phyloP scores from a whole-genome alignment of 2,329 filamentous ascomycete genomes.

The Bipolaris gigantea region DNA sequence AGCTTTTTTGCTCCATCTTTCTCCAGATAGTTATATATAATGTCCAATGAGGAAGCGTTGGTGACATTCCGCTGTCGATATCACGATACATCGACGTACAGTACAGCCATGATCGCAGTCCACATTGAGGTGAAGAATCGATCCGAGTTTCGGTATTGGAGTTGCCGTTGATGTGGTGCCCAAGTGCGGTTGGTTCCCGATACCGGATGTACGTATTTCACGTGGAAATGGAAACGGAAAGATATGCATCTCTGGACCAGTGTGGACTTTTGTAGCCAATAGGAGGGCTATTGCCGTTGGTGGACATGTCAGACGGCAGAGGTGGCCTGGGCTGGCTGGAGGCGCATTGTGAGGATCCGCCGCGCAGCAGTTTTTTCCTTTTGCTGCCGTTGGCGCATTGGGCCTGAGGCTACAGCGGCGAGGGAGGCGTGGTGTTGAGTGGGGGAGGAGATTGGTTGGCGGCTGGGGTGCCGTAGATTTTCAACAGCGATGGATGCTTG shows the following conservation, averaged over 20 bases:
- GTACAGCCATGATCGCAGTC: background rate
- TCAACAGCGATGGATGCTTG: background rate
- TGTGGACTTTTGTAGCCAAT: background rate
- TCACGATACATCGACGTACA: background rate
- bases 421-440: conserved; percentile 1
- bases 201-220: no score
- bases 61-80: conserved; percentile 1
- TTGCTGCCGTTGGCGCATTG: background rate
- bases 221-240: background rate
- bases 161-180: background rate
- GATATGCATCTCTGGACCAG: background rate
- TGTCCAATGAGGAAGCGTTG: background rate
- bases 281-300: background rate
- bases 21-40: conserved; percentile 8
- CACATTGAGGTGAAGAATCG: background rate
- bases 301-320: background rate
- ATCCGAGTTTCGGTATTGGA: background rate
- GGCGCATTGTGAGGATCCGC: background rate
- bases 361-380: background rate
- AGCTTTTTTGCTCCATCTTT: conserved; percentile 15
- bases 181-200: no score
- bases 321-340: background rate
- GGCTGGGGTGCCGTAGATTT: background rate
- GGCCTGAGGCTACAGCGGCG: background rate
- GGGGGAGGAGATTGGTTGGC: background rate